Conservation (phyloP, 805 yeast genomes). For the Saccharomycopsis javanensis region DNA sequence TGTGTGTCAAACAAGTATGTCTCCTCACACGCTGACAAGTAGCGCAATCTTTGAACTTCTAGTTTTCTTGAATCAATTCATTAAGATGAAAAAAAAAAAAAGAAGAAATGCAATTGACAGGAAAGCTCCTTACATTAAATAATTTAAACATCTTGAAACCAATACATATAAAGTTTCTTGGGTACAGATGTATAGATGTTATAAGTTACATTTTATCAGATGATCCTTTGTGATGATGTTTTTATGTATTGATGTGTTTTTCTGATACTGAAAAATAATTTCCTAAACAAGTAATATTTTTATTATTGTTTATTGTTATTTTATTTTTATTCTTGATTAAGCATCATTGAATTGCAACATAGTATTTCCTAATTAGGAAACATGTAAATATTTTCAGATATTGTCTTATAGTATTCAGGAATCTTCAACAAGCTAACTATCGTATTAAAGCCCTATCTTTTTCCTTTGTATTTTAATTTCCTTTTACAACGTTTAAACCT, state of each 20-base stretch:
- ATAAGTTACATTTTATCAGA: background rate
- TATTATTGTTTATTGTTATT: background rate
- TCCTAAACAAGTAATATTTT: background rate
- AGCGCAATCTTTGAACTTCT: too few species aligned
- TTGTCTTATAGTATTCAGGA: background rate
- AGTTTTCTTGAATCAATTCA: too few species aligned
- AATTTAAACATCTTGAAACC: background rate
- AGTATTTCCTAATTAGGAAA: background rate
- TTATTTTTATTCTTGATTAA: background rate
- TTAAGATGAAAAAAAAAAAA: too few species aligned
- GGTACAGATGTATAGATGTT: background rate
- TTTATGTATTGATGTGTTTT: background rate
- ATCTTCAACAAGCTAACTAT: background rate
- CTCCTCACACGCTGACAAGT: too few species aligned
- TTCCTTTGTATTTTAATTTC: background rate
- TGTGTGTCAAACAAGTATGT: too few species aligned
- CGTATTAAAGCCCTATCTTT: background rate
- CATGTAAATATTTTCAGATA: background rate
- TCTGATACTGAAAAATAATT: background rate
- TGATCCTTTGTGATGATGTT: background rate
- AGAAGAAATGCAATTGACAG: too few species aligned
- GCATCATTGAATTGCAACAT: background rate
- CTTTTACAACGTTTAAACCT: too few species aligned
- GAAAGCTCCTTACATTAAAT: too few species aligned
- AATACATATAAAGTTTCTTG: background rate